Evolutionary conservation across 2,329 filamentous ascomycete genomes (phyloP), one percentile per base, ranked within the genome.

Genomic region (Phaeosphaeriaceae sp.): DNA sequence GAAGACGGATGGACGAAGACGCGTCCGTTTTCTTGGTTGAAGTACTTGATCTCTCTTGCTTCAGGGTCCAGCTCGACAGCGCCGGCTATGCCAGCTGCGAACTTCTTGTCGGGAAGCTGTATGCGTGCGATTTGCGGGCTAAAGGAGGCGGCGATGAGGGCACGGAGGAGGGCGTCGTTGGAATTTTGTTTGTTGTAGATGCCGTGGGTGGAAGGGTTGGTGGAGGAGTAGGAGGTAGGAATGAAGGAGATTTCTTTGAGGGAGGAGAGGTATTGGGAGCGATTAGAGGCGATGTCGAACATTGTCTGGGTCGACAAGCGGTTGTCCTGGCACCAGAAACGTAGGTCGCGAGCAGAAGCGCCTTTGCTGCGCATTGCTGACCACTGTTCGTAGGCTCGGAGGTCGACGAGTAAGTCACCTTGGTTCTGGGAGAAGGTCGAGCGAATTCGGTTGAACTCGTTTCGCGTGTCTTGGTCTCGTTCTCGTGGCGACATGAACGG

Each of bases 21-120:
- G 7, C 95, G 86, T 1, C 74, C 74, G 40, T 77, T 76, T 20
- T 74, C 73, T 25, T 74, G 74, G 66, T 82, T 92, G 78, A 92
- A 98, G 80, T 93, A 99, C 75, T 93, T 95, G 79, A 99, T 97
- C 2, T 90, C 91, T 53, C 89, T 86, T 4, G 94, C 94, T 78
- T 98, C 94, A 0, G 94, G 94, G 73, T 99, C 95, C 7, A 97
- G 84, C 75, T 95, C 94, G 1, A 98, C 91, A 0, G 95, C 92
- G 7, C 95, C 95, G 1, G 92, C 91, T 62, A 96, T 87, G 2
- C 91, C 92, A 36, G 89, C 88, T 13, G 91, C 91, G 77, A 96
- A 99, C 77, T 97, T 98, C 82, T 96, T 96, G 79, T 97, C 92
- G 0, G 95, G 95, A 67, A 97, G 92, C 64, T 93, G 90, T 73